These are phyloP conservation scores for Nelumbo lutea DNA, from an alignment of 164 flowering plant genomes.

Conservation along the genomic window DNA sequence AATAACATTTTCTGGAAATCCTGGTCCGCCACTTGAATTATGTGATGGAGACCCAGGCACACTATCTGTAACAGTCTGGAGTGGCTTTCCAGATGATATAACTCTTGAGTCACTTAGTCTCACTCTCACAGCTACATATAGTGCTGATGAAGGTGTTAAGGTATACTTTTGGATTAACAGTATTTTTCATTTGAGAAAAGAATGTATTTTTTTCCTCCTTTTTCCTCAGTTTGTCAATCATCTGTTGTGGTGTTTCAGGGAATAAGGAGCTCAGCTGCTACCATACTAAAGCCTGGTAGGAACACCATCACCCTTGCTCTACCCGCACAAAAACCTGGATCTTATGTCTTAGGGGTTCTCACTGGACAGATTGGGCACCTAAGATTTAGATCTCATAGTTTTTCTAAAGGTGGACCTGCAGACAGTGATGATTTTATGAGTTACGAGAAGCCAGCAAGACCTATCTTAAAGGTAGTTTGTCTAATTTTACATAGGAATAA, in stretches of 20 bases:
- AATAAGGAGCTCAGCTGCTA: slow-evolving; percentile 58
- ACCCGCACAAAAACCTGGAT: slow-evolving; percentile 94
- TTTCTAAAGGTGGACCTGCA: slow-evolving; percentile 86
- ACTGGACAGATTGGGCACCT: slow-evolving; percentile 94
- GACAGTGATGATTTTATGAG: slow-evolving; percentile 98
- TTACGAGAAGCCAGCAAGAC: slow-evolving; percentile 90
- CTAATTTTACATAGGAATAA: neutral
- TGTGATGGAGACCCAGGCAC: slow-evolving; percentile 98
- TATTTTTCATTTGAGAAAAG: neutral
- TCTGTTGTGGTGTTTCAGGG: slow-evolving; percentile 44
- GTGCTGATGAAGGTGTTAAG: slow-evolving; percentile 91
- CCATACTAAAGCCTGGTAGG: slow-evolving; percentile 69
- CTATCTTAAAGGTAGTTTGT: slow-evolving; percentile 71
- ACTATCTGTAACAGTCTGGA: slow-evolving; percentile 86
- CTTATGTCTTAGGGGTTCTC: slow-evolving; percentile 91
- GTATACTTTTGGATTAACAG: slow-evolving; percentile 26
- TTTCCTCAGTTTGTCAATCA: slow-evolving; percentile 1
- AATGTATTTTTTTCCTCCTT: slow-evolving; percentile 3
- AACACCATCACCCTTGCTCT: slow-evolving; percentile 63
- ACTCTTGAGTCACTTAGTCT: slow-evolving; percentile 86
- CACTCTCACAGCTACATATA: slow-evolving; percentile 66
- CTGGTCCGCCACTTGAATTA: slow-evolving; percentile 81
- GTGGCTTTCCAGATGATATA: slow-evolving; percentile 99
- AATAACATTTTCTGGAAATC: slow-evolving; percentile 88
- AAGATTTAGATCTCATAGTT: slow-evolving; percentile 93